Conservation (phyloP, 1,284 basidiomycete species). For the Leccinum cinnamomeum region DNA sequence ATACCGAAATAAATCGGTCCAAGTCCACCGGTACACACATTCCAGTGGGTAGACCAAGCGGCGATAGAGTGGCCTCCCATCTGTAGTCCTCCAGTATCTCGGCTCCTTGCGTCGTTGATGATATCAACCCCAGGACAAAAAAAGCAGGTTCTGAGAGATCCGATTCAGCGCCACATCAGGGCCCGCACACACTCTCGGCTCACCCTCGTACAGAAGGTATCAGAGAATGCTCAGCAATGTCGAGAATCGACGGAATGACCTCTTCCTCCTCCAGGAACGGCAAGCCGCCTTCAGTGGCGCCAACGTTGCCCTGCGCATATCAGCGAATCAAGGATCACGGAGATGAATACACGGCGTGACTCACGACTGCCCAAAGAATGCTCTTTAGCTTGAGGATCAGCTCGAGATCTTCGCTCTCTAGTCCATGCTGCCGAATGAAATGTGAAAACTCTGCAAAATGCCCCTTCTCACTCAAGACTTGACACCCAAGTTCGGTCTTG, state of each 20-base stretch:
- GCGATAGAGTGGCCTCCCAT: constrained; percentile 90
- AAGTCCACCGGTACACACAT: constrained; percentile 87
- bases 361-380: constrained; percentile 93
- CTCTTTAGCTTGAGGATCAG: constrained; percentile 91
- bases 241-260: constrained; percentile 84
- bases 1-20: constrained; percentile 76
- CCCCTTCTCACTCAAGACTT: constrained; percentile 84
- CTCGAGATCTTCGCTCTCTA: constrained; percentile 81
- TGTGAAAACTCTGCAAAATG: constrained; percentile 92
- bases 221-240: constrained; percentile 87
- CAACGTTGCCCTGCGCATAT: constrained; percentile 81
- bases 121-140: constrained; percentile 86
- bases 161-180: constrained; percentile 36
- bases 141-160: constrained; percentile 80
- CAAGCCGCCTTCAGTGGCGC: constrained; percentile 87
- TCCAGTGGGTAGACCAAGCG: constrained; percentile 86
- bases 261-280: constrained; percentile 94
- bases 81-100: constrained; percentile 87
- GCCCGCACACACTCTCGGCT: constrained; percentile 28
- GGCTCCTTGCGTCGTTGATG: constrained; percentile 71
- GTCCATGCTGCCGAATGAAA: constrained; percentile 84
- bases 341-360: neutral
- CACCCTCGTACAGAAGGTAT: constrained; percentile 94
- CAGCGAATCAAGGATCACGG: neutral
- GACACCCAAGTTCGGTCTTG: constrained; percentile 93